Base-by-base conservation (phyloP, 192 early-diverging fungal species). In the Pilaira anomala region DNA sequence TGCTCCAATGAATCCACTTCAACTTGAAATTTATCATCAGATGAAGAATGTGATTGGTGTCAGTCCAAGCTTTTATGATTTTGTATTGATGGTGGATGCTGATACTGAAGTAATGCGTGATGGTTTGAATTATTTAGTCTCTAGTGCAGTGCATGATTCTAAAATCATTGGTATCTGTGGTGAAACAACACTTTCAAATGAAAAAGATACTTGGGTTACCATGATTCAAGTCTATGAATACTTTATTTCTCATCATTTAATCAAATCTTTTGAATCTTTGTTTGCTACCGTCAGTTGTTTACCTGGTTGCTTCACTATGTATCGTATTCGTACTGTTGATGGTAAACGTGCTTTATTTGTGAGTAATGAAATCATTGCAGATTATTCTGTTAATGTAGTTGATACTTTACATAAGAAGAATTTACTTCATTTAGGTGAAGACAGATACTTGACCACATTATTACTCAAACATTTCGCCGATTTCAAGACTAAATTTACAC, bases 221-320 rank as follows among this genome's bases (percentile, higher is more conserved):
- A 96, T 96, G 94, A 97, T 99, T 78, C 96, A 98, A 69, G 93
- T 99, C 45, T 98, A 97, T 73, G 96, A 99, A 79, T 98, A 98
- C 82, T 98, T 91, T 76, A 96, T 98, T 63, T 91, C 88, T 42
- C 96, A 98, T 78, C 93, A 98, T 67, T 76, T 98, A 72, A 87
- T 94, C 52, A 98, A 98, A 78, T 92, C 96, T 5, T 98, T 98
- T 65, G 96, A 98, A 79, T 98, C 96, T 8, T 83, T 98, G 24
- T 98, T 98, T 65, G 94, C 94, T 11, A 90, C 89, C 14, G 96
- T 98, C 16, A 95, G 94, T 21, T 99, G 97, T 83, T 78, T 99
- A 65, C 96, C 96, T 18, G 96, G 96, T 54, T 98, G 97, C 85
- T 99, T 99, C 85, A 90, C 87, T 63, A 97, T 99, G 97, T 99